Evolutionary conservation across 768 basidiomycete species (phyloP).

Genomic region (Crassisporium funariophilum): DNA sequence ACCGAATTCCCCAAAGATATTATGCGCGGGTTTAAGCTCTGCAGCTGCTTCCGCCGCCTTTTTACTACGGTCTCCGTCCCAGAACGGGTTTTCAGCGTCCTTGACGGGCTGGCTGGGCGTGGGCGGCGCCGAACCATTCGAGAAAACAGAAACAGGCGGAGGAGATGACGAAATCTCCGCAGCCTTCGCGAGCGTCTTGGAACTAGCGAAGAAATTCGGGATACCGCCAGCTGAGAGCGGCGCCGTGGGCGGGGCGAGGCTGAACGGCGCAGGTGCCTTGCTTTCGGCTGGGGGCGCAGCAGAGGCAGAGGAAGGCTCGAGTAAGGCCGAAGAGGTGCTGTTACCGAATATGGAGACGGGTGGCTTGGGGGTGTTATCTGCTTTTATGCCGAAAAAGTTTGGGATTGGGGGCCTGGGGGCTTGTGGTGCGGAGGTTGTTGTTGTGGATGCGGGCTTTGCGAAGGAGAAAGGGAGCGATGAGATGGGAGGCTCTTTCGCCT

Average conservation of each 20-base stretch:
- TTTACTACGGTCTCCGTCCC: constrained; percentile 45
- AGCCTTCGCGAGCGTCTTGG: constrained; percentile 41
- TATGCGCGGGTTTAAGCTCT: constrained; percentile 11
- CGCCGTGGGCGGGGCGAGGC: neutral
- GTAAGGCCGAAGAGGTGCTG: neutral
- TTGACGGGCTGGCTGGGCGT: constrained; percentile 32
- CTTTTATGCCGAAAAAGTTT: neutral
- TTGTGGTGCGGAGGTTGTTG: constrained; percentile 1
- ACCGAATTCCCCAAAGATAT: constrained; percentile 9
- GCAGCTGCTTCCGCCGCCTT: constrained; percentile 14
- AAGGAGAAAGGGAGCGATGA: constrained; percentile 66
- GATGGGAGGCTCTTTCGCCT: constrained; percentile 69
- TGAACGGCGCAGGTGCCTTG: constrained; percentile 1
- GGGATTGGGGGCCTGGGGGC: neutral
- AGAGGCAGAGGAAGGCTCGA: neutral
- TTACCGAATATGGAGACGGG: neutral
- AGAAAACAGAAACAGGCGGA: constrained; percentile 8
- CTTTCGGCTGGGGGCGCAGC: constrained; percentile 9
- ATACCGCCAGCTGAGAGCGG: constrained; percentile 4
- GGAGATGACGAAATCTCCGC: constrained; percentile 26
- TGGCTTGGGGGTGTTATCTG: neutral
- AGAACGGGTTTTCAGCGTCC: constrained; percentile 44
- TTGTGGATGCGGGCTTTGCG: too few species aligned
- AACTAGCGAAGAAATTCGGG: constrained; percentile 25
- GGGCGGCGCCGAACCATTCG: constrained; percentile 12